phyloP scores from a whole-genome alignment of 768 basidiomycete genomes.

The Rhizopogon vinicolor region DNA sequence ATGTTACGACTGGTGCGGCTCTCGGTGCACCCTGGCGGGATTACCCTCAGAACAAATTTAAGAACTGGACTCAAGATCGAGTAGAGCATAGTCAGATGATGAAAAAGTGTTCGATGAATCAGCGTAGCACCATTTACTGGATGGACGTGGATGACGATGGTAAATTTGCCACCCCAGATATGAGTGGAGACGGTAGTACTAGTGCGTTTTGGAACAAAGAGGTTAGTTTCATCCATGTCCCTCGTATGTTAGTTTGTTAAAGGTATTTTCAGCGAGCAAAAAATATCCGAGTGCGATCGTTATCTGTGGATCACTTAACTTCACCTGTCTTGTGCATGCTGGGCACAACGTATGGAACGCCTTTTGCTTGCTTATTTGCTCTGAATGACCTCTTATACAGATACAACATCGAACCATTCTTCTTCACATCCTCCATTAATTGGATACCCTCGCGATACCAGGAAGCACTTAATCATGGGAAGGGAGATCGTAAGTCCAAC shows the following conservation, averaged over 20 bases:
- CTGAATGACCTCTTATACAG: slow-evolving; percentile 14
- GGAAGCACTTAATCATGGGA: slow-evolving; percentile 34
- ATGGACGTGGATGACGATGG: slow-evolving; percentile 18
- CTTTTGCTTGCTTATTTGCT: not conserved
- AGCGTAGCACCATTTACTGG: slow-evolving; percentile 16
- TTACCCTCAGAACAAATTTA: slow-evolving; percentile 26
- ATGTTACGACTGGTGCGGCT: too few relatives aligned
- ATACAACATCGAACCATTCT: slow-evolving; percentile 59
- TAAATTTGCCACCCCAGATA: slow-evolving; percentile 3
- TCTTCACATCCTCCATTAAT: slow-evolving; percentile 57
- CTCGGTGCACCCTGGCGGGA: slow-evolving; percentile 13
- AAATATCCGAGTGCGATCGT: slow-evolving; percentile 27
- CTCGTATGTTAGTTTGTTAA: not conserved
- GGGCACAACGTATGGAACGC: slow-evolving; percentile 41
- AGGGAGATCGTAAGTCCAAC: slow-evolving; percentile 48
- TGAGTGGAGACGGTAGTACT: not conserved
- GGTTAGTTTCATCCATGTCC: slow-evolving; percentile 24
- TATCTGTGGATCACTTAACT: slow-evolving; percentile 48
- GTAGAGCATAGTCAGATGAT: slow-evolving; percentile 27
- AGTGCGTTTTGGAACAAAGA: slow-evolving; percentile 30
- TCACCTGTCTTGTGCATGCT: slow-evolving; percentile 52
- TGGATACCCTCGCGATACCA: slow-evolving; percentile 68
- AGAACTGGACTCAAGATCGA: slow-evolving; percentile 28
- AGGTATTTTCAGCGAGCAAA: slow-evolving; percentile 20
- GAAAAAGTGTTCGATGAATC: slow-evolving; percentile 9